These are phyloP conservation scores for Dryas octopetala DNA, from an alignment of 306 rosid genomes.

Conservation along the genomic window DNA sequence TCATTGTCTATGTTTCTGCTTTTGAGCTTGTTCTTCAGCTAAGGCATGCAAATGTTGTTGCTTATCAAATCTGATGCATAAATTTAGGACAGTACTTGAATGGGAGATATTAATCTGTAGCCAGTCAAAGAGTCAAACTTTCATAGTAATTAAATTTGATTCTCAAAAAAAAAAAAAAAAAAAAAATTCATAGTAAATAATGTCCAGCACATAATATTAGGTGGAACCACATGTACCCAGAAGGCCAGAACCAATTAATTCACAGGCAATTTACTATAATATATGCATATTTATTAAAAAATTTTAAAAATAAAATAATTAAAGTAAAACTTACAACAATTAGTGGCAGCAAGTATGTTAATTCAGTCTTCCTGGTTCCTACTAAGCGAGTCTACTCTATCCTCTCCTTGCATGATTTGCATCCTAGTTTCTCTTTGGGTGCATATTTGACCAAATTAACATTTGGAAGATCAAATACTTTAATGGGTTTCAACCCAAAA, in stretches of 20 bases:
- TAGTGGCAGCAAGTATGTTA: neutral
- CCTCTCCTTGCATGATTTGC: neutral
- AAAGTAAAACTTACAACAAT: neutral
- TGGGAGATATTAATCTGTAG: neutral
- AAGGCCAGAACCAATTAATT: slow-evolving; percentile 9
- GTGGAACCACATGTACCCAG: slow-evolving; percentile 39
- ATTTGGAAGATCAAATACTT: slow-evolving; percentile 14
- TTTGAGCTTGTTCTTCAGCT: slow-evolving; percentile 1
- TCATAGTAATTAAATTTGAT: no score
- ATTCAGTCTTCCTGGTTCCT: neutral
- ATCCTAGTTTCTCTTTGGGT: neutral
- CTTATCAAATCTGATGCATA: neutral
- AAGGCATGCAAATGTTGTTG: neutral
- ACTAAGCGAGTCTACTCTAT: neutral
- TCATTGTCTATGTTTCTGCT: neutral
- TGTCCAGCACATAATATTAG: slow-evolving; percentile 24
- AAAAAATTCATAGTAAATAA: neutral
- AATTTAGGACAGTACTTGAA: neutral
- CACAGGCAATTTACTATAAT: neutral
- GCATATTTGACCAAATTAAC: slow-evolving; percentile 11
- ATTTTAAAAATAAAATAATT: neutral
- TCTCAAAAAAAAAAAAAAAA: no score
- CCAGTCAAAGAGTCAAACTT: slow-evolving; percentile 26
- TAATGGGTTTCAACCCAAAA: neutral
- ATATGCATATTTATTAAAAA: neutral